Percentiles rank a stretch among this genome's conserved stretches.
phyloP scores from a whole-genome alignment of 305 asterid species.

The Nicotiana rustica region DNA sequence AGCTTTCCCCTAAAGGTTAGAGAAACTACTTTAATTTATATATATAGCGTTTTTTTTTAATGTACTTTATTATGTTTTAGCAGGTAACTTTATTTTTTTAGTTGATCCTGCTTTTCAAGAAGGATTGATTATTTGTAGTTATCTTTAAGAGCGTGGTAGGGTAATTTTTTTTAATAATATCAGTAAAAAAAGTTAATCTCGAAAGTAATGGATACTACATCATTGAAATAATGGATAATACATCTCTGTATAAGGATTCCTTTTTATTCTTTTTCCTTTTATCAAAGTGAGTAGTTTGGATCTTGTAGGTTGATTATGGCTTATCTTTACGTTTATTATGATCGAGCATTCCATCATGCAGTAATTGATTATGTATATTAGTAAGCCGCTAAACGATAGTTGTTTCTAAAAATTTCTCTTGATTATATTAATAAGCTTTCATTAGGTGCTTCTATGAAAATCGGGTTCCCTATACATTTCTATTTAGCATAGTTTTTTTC shows the following conservation, averaged over 20 bases:
- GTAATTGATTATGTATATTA: neutral
- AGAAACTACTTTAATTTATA: neutral
- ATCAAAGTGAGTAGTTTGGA: neutral
- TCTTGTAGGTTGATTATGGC: neutral
- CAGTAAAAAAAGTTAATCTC: neutral
- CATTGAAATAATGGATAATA: neutral
- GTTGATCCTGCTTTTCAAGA: neutral
- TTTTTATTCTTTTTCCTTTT: neutral
- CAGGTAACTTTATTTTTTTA: neutral
- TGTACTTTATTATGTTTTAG: neutral
- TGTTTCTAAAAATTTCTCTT: too few relatives aligned
- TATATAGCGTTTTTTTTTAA: neutral
- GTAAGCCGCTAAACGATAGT: too few relatives aligned
- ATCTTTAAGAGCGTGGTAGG: neutral
- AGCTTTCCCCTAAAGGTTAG: neutral
- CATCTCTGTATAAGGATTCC: neutral
- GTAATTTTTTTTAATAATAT: neutral
- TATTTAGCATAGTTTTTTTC: neutral
- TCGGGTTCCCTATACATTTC: neutral
- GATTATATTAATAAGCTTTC: neutral
- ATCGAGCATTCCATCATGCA: neutral
- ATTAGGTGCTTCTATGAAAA: neutral
- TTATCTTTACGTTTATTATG: neutral
- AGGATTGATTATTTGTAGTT: neutral
- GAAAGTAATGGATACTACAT: neutral